These are phyloP conservation scores for Eleusine indica DNA, from an alignment of 176 grass and related monocot species.

Conservation along the genomic window DNA sequence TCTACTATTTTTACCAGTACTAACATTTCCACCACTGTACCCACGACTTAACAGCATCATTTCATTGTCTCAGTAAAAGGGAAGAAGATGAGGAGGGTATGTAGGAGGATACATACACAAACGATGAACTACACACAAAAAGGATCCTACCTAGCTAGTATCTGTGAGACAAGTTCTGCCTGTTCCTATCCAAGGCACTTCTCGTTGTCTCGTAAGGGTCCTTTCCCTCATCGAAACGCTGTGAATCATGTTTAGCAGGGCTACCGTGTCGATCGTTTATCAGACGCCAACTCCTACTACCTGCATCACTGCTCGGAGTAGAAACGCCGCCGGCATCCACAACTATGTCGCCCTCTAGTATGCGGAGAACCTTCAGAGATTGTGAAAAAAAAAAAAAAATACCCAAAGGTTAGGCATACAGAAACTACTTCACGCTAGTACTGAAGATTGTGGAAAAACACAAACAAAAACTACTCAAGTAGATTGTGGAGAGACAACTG, in stretches of 20 bases:
- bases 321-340: conserved; percentile 62
- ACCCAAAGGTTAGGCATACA: background rate
- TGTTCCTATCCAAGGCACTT: conserved; percentile 50
- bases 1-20: too few species aligned
- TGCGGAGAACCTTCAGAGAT: conserved; percentile 68
- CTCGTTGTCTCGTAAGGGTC: conserved; percentile 35
- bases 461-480: background rate
- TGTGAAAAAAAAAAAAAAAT: background rate
- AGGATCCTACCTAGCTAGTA: conserved; percentile 22
- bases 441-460: background rate
- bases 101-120: background rate
- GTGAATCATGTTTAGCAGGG: conserved; percentile 29
- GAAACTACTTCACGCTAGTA: background rate
- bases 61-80: background rate
- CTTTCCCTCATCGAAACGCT: conserved; percentile 29
- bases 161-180: conserved; percentile 45
- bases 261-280: conserved; percentile 38
- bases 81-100: background rate
- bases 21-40: too few species aligned
- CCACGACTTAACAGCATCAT: too few species aligned
- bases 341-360: conserved; percentile 79
- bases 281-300: conserved; percentile 70
- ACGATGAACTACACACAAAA: background rate
- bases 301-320: conserved; percentile 54
- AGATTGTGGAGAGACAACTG: background rate